Evolutionary conservation across 108 stramenopile genomes (phyloP).

Genomic region (Nitzschia palea): DNA sequence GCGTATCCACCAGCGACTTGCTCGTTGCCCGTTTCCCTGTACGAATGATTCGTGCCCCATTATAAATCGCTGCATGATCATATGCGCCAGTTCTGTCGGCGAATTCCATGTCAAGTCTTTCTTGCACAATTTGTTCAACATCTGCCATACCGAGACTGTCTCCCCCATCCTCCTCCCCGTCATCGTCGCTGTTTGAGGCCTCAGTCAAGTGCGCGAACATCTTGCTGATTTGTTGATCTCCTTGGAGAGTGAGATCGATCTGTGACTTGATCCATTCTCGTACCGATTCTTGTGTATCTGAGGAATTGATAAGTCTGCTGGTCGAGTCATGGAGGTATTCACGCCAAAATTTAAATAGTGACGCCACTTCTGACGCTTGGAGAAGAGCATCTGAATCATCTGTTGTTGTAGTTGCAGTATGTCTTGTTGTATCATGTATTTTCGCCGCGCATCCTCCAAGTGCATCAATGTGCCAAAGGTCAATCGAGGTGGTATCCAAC

Average conservation of each 20-base stretch:
- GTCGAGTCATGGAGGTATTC: too few species aligned
- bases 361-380: too few species aligned
- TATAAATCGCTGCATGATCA: conserved; percentile 63
- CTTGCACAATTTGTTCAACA: conserved; percentile 35
- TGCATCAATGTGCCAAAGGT: conserved; percentile 25
- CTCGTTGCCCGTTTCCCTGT: conserved; percentile 62
- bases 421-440: too few species aligned
- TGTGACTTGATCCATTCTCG: conserved; percentile 37
- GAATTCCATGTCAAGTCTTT: conserved; percentile 51
- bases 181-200: not conserved
- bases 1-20: conserved; percentile 56
- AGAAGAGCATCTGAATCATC: conserved; percentile 20
- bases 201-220: not conserved
- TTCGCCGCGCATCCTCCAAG: conserved; percentile 5
- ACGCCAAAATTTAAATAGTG: too few species aligned
- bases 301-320: conserved; percentile 14
- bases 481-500: conserved; percentile 17
- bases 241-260: conserved; percentile 27
- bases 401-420: too few species aligned
- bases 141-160: not conserved
- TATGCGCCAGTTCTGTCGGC: conserved; percentile 69
- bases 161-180: not conserved
- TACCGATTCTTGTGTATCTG: conserved; percentile 23
- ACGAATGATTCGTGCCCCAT: conserved; percentile 63
- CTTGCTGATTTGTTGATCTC: not conserved